A percentile compares a stretch with the other conserved stretches of the same genome.
phyloP scores from a whole-genome alignment of 2,329 filamentous ascomycete genomes.

The Penicillium sp. region DNA sequence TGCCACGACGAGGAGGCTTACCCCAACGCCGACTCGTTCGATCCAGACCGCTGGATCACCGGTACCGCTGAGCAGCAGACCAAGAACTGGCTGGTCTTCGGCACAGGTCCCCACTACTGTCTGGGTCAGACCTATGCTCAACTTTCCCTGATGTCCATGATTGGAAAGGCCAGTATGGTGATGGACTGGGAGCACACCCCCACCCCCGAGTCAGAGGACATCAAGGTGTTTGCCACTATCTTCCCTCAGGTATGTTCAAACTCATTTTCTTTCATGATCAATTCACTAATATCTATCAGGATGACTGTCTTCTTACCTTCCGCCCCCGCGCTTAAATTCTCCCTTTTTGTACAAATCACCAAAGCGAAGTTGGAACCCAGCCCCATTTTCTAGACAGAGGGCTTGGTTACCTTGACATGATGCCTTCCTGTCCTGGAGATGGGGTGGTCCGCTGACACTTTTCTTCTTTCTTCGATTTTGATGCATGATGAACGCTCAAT shows the following conservation, averaged over 20 bases:
- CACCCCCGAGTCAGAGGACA: constrained; percentile 83
- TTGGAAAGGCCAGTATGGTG: constrained; percentile 83
- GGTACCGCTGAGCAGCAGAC: constrained; percentile 86
- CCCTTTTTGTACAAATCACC: constrained; percentile 14
- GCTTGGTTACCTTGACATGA: constrained; percentile 12
- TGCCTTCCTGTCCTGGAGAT: constrained; percentile 29
- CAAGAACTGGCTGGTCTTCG: constrained; percentile 98
- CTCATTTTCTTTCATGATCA: constrained; percentile 11
- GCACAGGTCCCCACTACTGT: constrained; percentile 94
- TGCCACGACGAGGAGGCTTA: constrained; percentile 93
- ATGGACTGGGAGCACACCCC: constrained; percentile 89
- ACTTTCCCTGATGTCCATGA: constrained; percentile 81
- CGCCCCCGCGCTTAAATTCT: constrained; percentile 44
- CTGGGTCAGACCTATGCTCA: constrained; percentile 90
- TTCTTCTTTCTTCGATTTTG: constrained; percentile 16
- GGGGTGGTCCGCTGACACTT: constrained; percentile 13
- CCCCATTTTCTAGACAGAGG: constrained; percentile 21
- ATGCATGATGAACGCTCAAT: constrained; percentile 13
- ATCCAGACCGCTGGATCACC: constrained; percentile 87
- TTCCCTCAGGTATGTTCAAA: constrained; percentile 76
- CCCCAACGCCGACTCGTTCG: constrained; percentile 80
- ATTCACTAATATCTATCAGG: constrained; percentile 52
- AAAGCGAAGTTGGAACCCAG: constrained; percentile 19
- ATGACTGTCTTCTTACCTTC: constrained; percentile 80
- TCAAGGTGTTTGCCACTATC: constrained; percentile 97